Evolutionary conservation across 2,329 filamentous ascomycete species (phyloP).

Genomic region (Rugonectria rugulosa): DNA sequence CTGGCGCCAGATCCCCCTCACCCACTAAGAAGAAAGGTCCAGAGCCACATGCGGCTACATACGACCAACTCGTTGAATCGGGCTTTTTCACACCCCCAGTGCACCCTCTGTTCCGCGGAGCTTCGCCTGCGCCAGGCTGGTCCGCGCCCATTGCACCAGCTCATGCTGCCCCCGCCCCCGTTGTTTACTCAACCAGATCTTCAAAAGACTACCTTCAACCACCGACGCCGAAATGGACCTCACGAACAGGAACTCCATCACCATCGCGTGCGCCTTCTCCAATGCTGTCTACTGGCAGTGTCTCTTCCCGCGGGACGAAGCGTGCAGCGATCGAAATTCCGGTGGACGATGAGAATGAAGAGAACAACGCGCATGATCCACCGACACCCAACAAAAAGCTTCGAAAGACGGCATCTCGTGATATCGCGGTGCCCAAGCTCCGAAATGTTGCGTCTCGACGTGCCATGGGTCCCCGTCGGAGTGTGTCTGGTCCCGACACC

Average conservation of each 20-base stretch:
- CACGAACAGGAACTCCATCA: constrained; percentile 32
- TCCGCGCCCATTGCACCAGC: constrained; percentile 27
- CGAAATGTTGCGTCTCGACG: constrained; percentile 40
- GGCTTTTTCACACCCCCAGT: constrained; percentile 36
- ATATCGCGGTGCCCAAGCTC: constrained; percentile 48
- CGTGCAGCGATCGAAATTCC: constrained; percentile 50
- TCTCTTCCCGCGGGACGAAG: constrained; percentile 58
- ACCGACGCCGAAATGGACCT: constrained; percentile 40
- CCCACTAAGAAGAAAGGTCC: constrained; percentile 16
- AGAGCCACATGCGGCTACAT: constrained; percentile 31
- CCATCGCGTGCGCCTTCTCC: constrained; percentile 30
- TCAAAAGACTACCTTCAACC: constrained; percentile 28
- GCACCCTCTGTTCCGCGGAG: constrained; percentile 24
- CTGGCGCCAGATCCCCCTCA: constrained; percentile 23
- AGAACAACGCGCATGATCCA: constrained; percentile 25
- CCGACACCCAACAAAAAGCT: constrained; percentile 57
- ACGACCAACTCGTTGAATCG: constrained; percentile 36
- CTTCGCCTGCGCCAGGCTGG: constrained; percentile 27
- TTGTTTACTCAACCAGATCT: constrained; percentile 24
- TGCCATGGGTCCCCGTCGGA: constrained; percentile 36
- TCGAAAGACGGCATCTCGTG: constrained; percentile 58
- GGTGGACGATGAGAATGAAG: constrained; percentile 45
- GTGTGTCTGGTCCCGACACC: constrained; percentile 35
- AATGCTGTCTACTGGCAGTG: constrained; percentile 45
- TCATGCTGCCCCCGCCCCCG: constrained; percentile 30